A percentile compares a stretch with the other conserved stretches of the same genome.
Conservation (phyloP, 108 stramenopile genomes). For the Stephanodiscus minutulus region DNA sequence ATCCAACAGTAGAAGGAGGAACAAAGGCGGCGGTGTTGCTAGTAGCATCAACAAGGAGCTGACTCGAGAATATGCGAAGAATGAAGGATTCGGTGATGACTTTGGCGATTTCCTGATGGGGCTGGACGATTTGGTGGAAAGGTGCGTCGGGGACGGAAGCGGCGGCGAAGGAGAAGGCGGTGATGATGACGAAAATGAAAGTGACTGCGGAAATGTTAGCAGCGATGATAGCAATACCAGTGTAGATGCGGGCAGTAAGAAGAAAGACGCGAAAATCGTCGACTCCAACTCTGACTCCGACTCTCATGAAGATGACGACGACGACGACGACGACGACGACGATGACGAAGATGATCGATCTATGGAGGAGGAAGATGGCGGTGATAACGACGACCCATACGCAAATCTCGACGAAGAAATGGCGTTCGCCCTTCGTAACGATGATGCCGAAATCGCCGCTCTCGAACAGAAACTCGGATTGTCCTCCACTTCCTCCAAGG, state of each 20-base stretch:
- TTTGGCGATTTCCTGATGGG: conserved; percentile 82
- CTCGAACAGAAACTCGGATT: conserved; percentile 57
- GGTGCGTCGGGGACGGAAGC: conserved; percentile 44
- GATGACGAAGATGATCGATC: conserved; percentile 20
- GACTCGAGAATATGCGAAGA: conserved; percentile 76
- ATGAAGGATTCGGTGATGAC: conserved; percentile 83
- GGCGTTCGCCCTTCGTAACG: conserved; percentile 43
- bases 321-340: background rate
- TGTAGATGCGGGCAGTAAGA: conserved; percentile 13
- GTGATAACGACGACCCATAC: conserved; percentile 36
- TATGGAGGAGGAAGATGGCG: conserved; percentile 28
- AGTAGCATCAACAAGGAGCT: conserved; percentile 32
- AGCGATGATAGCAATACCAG: conserved; percentile 24
- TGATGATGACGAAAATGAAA: conserved; percentile 22
- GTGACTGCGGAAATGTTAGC: conserved; percentile 1
- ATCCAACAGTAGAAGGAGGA: conserved; percentile 36
- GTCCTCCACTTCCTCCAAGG: conserved; percentile 21
- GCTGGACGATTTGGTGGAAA: conserved; percentile 66
- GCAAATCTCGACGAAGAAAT: conserved; percentile 52
- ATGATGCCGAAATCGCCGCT: conserved; percentile 54
- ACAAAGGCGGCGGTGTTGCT: conserved; percentile 10
- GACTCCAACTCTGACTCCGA: background rate
- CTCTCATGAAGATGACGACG: background rate
- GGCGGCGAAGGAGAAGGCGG: conserved; percentile 21
- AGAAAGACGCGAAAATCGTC: background rate